Percentiles rank a stretch among this genome's conserved stretches.
Conservation (phyloP, 1,284 basidiomycete genomes). For the Pseudozyma thailandica region DNA sequence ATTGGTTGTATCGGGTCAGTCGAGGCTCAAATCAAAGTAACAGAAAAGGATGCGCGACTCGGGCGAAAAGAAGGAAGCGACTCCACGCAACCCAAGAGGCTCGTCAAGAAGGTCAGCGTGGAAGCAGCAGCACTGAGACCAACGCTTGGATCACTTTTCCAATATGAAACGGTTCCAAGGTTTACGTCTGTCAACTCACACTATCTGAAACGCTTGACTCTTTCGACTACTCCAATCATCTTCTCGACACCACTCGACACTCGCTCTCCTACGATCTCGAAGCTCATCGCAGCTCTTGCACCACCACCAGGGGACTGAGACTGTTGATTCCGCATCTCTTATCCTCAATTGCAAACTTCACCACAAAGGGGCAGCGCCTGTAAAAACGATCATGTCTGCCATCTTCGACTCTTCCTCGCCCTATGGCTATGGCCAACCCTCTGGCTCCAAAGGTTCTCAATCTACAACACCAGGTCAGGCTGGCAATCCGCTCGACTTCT, state of each 20-base stretch:
- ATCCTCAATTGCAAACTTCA: too few relatives aligned
- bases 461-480: conserved; percentile 25
- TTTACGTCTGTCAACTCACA: too few relatives aligned
- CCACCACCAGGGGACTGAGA: too few relatives aligned
- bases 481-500: conserved; percentile 44
- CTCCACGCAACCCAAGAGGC: too few relatives aligned
- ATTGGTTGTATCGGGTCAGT: background rate
- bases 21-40: background rate
- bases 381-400: conserved; percentile 36
- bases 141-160: conserved; percentile 32
- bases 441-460: conserved; percentile 33
- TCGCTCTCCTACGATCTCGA: too few relatives aligned
- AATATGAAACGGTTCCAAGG: too few relatives aligned
- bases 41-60: background rate
- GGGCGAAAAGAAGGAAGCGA: too few relatives aligned
- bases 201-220: too few relatives aligned
- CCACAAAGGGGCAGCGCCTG: background rate
- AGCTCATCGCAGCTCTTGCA: too few relatives aligned
- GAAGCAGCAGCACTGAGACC: background rate
- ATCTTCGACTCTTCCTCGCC: conserved; percentile 54
- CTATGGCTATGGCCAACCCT: conserved; percentile 44
- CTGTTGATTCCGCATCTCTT: too few relatives aligned
- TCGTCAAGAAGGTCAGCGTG: background rate
- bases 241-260: too few relatives aligned
- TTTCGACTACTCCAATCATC: too few relatives aligned